These are phyloP conservation scores for Diaporthe ilicicola DNA, from an alignment of 2,329 filamentous ascomycete genomes.

Conservation along the genomic window DNA sequence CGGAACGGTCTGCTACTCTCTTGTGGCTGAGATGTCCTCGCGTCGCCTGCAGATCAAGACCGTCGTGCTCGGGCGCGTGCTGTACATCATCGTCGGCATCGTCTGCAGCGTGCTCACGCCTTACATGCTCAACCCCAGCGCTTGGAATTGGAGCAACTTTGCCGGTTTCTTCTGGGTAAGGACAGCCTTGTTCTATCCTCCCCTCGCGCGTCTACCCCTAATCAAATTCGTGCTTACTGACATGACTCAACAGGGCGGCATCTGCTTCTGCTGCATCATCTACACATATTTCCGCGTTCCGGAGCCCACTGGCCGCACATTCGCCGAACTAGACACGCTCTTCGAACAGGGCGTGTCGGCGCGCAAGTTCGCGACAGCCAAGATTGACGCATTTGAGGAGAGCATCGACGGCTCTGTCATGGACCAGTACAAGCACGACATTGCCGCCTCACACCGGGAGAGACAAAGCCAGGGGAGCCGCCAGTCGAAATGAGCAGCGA, in stretches of 20 bases:
- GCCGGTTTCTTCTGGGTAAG: conserved; percentile 85
- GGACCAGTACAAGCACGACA: conserved; percentile 56
- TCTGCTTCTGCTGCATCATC: conserved; percentile 81
- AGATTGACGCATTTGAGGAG: conserved; percentile 65
- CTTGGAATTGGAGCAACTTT: conserved; percentile 89
- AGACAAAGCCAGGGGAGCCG: conserved; percentile 33
- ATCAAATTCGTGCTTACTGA: conserved; percentile 33
- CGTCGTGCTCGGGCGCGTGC: conserved; percentile 82
- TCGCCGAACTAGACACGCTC: conserved; percentile 85
- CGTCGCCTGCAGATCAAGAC: conserved; percentile 90
- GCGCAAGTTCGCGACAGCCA: conserved; percentile 72
- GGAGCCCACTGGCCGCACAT: conserved; percentile 81
- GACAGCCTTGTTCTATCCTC: not conserved
- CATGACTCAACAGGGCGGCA: conserved; percentile 61
- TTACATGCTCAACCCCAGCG: conserved; percentile 89
- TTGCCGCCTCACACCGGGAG: conserved; percentile 42
- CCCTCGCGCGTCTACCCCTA: not conserved
- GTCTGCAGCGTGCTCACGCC: conserved; percentile 83
- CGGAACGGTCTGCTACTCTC: conserved; percentile 88
- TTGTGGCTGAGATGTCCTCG: conserved; percentile 86
- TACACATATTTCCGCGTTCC: conserved; percentile 86
- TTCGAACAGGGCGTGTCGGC: conserved; percentile 79
- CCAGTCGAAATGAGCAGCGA: not conserved
- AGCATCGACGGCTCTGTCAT: conserved; percentile 57
- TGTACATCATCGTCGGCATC: conserved; percentile 85